These are phyloP conservation scores for Pseudocercospora cruenta DNA, from an alignment of 2,329 filamentous ascomycete genomes.

Conservation along the genomic window DNA sequence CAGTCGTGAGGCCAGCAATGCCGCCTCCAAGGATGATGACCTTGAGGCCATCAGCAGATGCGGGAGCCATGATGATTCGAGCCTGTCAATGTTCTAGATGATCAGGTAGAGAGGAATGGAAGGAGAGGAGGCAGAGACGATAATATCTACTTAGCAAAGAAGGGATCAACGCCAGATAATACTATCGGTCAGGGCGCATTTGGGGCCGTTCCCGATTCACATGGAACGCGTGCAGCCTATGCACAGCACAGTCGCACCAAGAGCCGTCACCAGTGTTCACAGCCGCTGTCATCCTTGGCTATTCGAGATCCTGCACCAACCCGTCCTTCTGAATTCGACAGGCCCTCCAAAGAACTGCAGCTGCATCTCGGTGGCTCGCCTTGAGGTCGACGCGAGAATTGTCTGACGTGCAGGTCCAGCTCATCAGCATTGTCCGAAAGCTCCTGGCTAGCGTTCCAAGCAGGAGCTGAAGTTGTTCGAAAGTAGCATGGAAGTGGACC, in stretches of 20 bases:
- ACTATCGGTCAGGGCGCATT: not conserved
- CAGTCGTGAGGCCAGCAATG: slow-evolving; percentile 55
- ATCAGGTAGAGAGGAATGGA: not conserved
- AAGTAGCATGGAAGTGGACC: not conserved
- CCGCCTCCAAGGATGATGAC: slow-evolving; percentile 58
- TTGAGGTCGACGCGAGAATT: not conserved
- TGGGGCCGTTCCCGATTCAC: slow-evolving; percentile 5
- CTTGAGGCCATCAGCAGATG: slow-evolving; percentile 37
- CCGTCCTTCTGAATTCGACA: not conserved
- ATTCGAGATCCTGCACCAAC: not conserved
- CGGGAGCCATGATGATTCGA: slow-evolving; percentile 31
- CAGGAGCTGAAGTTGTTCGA: slow-evolving; percentile 3
- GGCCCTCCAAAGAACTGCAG: not conserved
- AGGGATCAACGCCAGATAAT: not conserved
- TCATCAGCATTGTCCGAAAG: slow-evolving; percentile 2
- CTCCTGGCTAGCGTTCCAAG: slow-evolving; percentile 6
- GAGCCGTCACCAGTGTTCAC: not conserved
- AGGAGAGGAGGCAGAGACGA: not conserved
- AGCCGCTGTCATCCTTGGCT: not conserved
- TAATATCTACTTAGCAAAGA: slow-evolving; percentile 6
- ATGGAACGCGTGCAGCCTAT: not conserved
- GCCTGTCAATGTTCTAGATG: not conserved
- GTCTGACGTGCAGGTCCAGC: not conserved
- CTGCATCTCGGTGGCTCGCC: not conserved
- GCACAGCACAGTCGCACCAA: not conserved